Evolutionary conservation across 441 rosid genomes (phyloP).

Genomic region (Populus hybrid): DNA sequence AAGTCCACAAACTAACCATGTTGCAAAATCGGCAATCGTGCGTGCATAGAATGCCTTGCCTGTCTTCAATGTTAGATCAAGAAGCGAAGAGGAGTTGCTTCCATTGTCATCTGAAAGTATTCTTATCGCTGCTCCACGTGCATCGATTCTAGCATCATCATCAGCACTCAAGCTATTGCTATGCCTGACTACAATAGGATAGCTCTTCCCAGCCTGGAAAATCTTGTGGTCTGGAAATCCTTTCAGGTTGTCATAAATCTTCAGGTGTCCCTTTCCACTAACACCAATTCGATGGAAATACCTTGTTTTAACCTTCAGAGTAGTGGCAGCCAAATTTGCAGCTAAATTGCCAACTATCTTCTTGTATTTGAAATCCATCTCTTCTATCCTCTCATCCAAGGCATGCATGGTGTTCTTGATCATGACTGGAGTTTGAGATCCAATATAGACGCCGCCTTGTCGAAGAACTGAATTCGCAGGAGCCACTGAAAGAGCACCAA

Average conservation of each 20-base stretch:
- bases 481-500: conserved; percentile 69
- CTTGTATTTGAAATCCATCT: conserved; percentile 65
- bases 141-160: conserved; percentile 72
- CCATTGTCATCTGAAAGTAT: conserved; percentile 20
- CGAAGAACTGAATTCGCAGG: conserved; percentile 54
- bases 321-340: no score
- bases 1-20: conserved; percentile 74
- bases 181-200: conserved; percentile 52
- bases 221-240: conserved; percentile 51
- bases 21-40: conserved; percentile 59
- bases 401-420: conserved; percentile 62
- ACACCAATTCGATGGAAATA: no score
- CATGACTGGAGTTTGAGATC: conserved; percentile 57
- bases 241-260: not conserved
- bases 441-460: conserved; percentile 59
- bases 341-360: conserved; percentile 26
- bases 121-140: conserved; percentile 61
- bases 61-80: conserved; percentile 68
- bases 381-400: conserved; percentile 71
- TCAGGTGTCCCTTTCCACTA: no score
- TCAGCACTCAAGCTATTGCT: conserved; percentile 76
- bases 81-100: conserved; percentile 35
- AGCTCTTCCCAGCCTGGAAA: conserved; percentile 47
- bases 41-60: conserved; percentile 74
- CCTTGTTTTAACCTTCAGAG: no score